Base-by-base conservation (phyloP, 2,329 filamentous ascomycete species). In the Ophiostoma sp. region DNA sequence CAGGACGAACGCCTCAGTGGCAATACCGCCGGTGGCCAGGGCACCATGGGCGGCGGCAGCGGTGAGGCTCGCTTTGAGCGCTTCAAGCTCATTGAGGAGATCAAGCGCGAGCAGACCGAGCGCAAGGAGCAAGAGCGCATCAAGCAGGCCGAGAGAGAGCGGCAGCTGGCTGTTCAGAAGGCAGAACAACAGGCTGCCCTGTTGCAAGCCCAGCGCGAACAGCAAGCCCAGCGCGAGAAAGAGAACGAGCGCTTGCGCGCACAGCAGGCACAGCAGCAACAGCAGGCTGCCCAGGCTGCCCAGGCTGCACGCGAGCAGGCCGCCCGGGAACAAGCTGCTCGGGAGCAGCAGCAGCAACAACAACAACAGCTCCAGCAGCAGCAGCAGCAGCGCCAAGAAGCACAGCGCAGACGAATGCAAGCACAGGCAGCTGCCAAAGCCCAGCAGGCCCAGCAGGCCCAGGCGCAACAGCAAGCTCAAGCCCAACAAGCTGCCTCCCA, bases 61-160 rank as follows among this genome's bases (percentile, higher is more conserved):
- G 87, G 85, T 27, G 93, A 96, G 76, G 88, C 90, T 47, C 86
- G 89, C 41, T 97, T 98, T 76, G 93, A 95, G 73, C 87, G 91
- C 49, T 98, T 97, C 78, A 97, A 97, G 80, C 87, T 92, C 1
- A 86, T 99, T 60, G 92, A 92, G 69, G 90, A 91, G 69, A 96
- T 97, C 73, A 91, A 89, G 75, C 82, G 86, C 68, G 87, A 91
- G 60, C 89, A 92, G 70, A 87, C 88, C 40, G 91, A 96, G 76
- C 90, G 88, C 75, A 88, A 88, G 72, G 89, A 90, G 70, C 86
- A 89, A 69, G 91, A 95, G 74, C 92, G 92, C 77, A 81, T 87
- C 67, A 85, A 88, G 72, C 85, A 89, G 69, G 82, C 83, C 18
- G 85, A 88, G 70, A 83, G 84, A 64, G 84, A 85, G 71, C 82